Percentiles rank a stretch among this genome's conserved stretches.
Evolutionary conservation across 2,329 filamentous ascomycete species (phyloP).

Genomic region (Thielaviopsis punctulata): DNA sequence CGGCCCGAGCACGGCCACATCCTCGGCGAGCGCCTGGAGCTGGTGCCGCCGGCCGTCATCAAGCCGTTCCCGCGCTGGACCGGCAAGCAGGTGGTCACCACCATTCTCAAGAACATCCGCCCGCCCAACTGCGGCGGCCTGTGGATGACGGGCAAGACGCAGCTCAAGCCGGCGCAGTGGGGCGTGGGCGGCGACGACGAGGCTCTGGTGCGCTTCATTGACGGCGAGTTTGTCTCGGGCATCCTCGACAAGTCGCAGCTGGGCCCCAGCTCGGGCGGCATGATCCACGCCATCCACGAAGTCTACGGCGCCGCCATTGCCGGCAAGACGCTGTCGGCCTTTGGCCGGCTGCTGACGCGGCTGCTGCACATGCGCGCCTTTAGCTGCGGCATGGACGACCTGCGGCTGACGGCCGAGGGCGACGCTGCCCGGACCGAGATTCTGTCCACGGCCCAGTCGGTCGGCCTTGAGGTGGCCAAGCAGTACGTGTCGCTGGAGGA

Average conservation of each 20-base stretch:
- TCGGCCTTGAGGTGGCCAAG: slow-evolving; percentile 66
- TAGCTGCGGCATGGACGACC: slow-evolving; percentile 92
- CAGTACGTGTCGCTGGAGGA: slow-evolving; percentile 75
- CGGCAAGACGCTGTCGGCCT: slow-evolving; percentile 71
- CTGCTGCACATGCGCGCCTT: slow-evolving; percentile 88
- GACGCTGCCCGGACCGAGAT: slow-evolving; percentile 53
- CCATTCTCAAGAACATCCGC: slow-evolving; percentile 80
- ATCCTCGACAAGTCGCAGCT: slow-evolving; percentile 95
- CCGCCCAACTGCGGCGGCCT: slow-evolving; percentile 60
- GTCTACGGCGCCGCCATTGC: slow-evolving; percentile 77
- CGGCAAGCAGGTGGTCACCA: slow-evolving; percentile 89
- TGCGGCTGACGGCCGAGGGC: slow-evolving; percentile 66
- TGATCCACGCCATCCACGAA: slow-evolving; percentile 87
- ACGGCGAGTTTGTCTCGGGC: slow-evolving; percentile 75
- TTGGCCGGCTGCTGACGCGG: slow-evolving; percentile 78
- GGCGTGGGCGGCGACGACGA: slow-evolving; percentile 54
- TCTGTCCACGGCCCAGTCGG: slow-evolving; percentile 45
- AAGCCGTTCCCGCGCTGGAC: slow-evolving; percentile 79
- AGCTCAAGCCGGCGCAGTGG: slow-evolving; percentile 68
- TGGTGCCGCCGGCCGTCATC: slow-evolving; percentile 63
- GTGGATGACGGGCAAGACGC: slow-evolving; percentile 62
- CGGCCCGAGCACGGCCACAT: slow-evolving; percentile 84
- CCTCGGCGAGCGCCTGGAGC: slow-evolving; percentile 61
- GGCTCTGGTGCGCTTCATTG: slow-evolving; percentile 61
- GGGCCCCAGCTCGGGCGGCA: slow-evolving; percentile 67